These are phyloP conservation scores for Exophiala lecanii-corni DNA, from an alignment of 2,329 filamentous ascomycete genomes.

Conservation along the genomic window DNA sequence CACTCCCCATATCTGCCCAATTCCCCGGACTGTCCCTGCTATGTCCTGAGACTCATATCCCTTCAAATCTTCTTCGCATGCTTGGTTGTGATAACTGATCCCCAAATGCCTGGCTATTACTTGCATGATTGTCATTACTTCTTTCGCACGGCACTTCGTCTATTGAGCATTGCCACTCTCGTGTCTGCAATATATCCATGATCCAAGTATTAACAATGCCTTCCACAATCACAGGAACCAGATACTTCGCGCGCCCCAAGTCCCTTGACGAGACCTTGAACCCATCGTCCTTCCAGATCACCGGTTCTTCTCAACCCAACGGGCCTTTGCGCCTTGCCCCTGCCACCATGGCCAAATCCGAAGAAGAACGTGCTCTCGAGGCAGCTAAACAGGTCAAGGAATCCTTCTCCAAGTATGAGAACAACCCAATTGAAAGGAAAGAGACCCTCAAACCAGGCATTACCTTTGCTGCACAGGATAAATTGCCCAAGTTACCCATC, in stretches of 20 bases:
- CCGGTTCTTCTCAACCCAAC: constrained; percentile 59
- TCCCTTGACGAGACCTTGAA: constrained; percentile 68
- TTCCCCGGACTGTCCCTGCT: too few species aligned
- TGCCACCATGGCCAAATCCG: constrained; percentile 18
- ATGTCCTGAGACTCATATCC: too few species aligned
- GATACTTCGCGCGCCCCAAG: constrained; percentile 66
- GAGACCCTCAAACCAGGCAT: constrained; percentile 60
- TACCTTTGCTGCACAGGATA: constrained; percentile 85
- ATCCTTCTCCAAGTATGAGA: constrained; percentile 43
- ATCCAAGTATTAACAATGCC: constrained; percentile 48
- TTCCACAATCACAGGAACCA: constrained; percentile 59
- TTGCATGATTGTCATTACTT: constrained; percentile 89
- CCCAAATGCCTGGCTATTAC: constrained; percentile 70
- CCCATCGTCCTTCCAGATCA: constrained; percentile 54
- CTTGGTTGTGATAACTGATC: constrained; percentile 16
- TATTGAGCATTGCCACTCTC: constrained; percentile 73
- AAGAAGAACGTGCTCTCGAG: constrained; percentile 25
- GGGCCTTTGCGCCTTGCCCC: not conserved
- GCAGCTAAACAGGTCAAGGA: constrained; percentile 25
- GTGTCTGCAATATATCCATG: constrained; percentile 73
- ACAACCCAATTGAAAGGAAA: constrained; percentile 43
- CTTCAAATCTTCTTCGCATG: constrained; percentile 4
- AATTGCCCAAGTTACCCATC: constrained; percentile 85
- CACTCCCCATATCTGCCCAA: too few species aligned
- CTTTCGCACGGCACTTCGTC: constrained; percentile 82